phyloP scores from a whole-genome alignment of 768 basidiomycete genomes.

The Mycena kentingensis region DNA sequence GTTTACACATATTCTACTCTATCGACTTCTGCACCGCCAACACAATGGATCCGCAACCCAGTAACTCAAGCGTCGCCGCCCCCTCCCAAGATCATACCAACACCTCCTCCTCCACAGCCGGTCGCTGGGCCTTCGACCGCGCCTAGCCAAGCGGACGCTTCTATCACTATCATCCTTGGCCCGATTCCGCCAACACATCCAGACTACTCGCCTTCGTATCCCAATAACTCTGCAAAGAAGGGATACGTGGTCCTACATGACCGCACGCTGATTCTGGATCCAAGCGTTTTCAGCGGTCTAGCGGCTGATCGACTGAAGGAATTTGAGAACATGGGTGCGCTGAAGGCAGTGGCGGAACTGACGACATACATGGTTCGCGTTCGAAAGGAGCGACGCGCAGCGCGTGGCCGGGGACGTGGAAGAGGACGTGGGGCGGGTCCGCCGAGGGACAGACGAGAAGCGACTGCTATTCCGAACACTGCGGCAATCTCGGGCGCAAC shows the following conservation, averaged over 20 bases:
- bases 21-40: constrained; percentile 25
- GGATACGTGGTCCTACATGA: constrained; percentile 81
- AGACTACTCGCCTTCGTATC: constrained; percentile 47
- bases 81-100: too few relatives aligned
- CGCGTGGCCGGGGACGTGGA: constrained; percentile 46
- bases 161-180: constrained; percentile 76
- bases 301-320: constrained; percentile 72
- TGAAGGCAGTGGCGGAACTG: constrained; percentile 77
- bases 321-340: constrained; percentile 78
- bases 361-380: constrained; percentile 85
- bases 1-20: constrained; percentile 17
- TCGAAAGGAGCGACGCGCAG: constrained; percentile 64
- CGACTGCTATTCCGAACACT: not conserved
- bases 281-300: constrained; percentile 79
- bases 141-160: constrained; percentile 47
- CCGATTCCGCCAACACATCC: constrained; percentile 69
- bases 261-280: constrained; percentile 81
- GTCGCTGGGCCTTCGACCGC: constrained; percentile 18
- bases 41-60: too few relatives aligned
- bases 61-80: too few relatives aligned
- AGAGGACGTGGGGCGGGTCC: constrained; percentile 42
- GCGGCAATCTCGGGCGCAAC: not conserved
- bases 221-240: constrained; percentile 51
- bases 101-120: constrained; percentile 16
- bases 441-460: constrained; percentile 30